Evolutionary conservation across 2,329 filamentous ascomycete species (phyloP), one percentile per base, ranked within the genome.

Genomic region (Penicillium sumatraense): DNA sequence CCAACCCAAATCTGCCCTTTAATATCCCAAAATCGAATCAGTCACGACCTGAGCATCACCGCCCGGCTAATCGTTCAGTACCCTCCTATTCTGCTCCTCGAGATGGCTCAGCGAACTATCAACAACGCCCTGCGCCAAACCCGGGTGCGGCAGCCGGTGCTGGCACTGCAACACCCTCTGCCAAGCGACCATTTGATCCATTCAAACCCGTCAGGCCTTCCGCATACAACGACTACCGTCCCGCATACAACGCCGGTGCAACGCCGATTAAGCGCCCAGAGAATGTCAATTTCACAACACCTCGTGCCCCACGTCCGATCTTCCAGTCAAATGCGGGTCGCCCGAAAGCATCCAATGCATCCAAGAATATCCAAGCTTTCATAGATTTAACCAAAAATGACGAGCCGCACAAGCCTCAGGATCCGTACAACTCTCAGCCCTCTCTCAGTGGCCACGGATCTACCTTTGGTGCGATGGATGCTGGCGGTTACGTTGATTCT

Each of bases 381-480:
- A 72, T 84, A 20, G 80, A 85, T 60, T 68, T 84, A 16, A 83
- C 80, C 1, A 64, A 79, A 20, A 75, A 80, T 55, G 71, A 73
- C 9, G n/a, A n/a, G n/a, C 80, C 21, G 6, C 26, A 21, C 6
- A 21, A 21, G 8, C n/a, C 10, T 5, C 21, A n/a, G 24, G n/a
- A 38, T n/a, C n/a, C n/a, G n/a, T n/a, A n/a, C n/a, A n/a, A n/a
- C n/a, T n/a, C n/a, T n/a, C n/a, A n/a, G n/a, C n/a, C n/a, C n/a
- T n/a, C 16, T 21, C 42, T 13, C 31, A 27, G 9, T 21, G 71
- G 74, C 13, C 72, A 79, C 29, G 76, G 81, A 24, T 24, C 59
- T 20, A 73, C 75, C 6, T 86, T 85, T 63, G 82, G 82, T 4
- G 76, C 80, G 0, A 74, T 78, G 14, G 84, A 87, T 61, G 78